Conservation (phyloP, 2,329 filamentous ascomycete genomes). For the Clarireedia sp. region DNA sequence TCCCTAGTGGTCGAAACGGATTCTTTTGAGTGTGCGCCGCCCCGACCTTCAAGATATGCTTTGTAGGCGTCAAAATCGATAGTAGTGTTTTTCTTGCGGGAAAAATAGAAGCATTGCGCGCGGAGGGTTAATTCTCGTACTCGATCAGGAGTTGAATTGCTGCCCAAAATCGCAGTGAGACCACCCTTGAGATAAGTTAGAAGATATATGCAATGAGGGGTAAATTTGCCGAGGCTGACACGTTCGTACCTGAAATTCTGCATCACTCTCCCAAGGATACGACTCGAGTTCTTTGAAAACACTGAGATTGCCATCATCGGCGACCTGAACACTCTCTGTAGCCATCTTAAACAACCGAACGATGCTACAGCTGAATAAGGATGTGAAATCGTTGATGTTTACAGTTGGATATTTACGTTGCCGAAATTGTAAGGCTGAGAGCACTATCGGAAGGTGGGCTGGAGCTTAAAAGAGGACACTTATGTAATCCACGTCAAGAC, state of each 20-base stretch:
- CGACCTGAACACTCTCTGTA: neutral
- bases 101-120: constrained; percentile 64
- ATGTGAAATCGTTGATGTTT: too few relatives aligned
- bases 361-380: neutral
- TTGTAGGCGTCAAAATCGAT: constrained; percentile 64
- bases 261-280: constrained; percentile 61
- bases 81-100: constrained; percentile 36
- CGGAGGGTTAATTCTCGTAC: constrained; percentile 51
- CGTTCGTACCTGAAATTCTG: constrained; percentile 52
- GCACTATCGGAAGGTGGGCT: neutral
- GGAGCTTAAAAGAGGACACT: neutral
- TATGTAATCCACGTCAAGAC: too few relatives aligned
- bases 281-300: constrained; percentile 54
- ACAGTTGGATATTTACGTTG: too few relatives aligned
- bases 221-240: constrained; percentile 15
- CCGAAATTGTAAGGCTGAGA: neutral
- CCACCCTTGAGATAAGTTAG: constrained; percentile 38
- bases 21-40: neutral
- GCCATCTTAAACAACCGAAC: neutral
- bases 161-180: constrained; percentile 56
- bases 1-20: constrained; percentile 1
- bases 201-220: neutral
- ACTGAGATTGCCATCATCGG: constrained; percentile 11
- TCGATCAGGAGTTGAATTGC: constrained; percentile 45
- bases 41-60: constrained; percentile 40